Percentiles rank a stretch among this genome's conserved stretches.
Conservation (phyloP, 176 grass and related monocot species). For the Elaeis guineensis region DNA sequence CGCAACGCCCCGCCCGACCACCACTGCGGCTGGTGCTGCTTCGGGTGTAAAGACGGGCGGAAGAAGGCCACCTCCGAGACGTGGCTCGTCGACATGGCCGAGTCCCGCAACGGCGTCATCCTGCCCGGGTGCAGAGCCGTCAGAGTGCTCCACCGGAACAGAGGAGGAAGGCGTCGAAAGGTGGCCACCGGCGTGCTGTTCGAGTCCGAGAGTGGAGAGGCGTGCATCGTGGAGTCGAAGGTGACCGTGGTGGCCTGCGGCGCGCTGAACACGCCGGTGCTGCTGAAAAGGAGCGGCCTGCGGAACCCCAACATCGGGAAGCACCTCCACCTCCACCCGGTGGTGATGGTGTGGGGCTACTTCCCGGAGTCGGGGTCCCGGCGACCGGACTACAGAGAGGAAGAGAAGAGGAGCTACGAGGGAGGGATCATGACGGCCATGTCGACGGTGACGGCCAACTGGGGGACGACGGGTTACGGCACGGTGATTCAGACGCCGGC, state of each 20-base stretch:
- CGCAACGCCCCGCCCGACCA: slow-evolving; percentile 17
- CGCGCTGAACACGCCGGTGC: slow-evolving; percentile 16
- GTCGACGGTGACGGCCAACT: background rate
- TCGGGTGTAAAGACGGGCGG: slow-evolving; percentile 18
- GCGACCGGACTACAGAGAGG: background rate
- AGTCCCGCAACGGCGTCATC: slow-evolving; percentile 15
- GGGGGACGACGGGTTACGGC: slow-evolving; percentile 2
- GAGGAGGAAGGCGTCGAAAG: background rate
- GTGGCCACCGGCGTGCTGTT: slow-evolving; percentile 2
- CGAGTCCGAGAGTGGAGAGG: background rate
- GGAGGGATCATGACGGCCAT: slow-evolving; percentile 16
- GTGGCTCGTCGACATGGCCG: slow-evolving; percentile 17
- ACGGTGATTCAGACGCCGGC: slow-evolving; percentile 19
- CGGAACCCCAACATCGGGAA: slow-evolving; percentile 18
- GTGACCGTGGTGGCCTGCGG: slow-evolving; percentile 23
- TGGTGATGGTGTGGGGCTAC: slow-evolving; percentile 19
- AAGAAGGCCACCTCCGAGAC: slow-evolving; percentile 14
- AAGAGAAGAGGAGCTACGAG: slow-evolving; percentile 8
- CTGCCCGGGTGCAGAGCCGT: slow-evolving; percentile 10
- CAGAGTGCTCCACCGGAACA: slow-evolving; percentile 4
- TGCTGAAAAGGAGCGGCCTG: slow-evolving; percentile 21
- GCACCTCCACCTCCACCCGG: slow-evolving; percentile 24
- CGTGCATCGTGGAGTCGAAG: slow-evolving; percentile 3
- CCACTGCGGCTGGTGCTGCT: slow-evolving; percentile 25
- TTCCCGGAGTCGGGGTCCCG: slow-evolving; percentile 1